Base-by-base conservation (phyloP, 2,329 filamentous ascomycete species). In the Neopestalotiopsis clavispora region DNA sequence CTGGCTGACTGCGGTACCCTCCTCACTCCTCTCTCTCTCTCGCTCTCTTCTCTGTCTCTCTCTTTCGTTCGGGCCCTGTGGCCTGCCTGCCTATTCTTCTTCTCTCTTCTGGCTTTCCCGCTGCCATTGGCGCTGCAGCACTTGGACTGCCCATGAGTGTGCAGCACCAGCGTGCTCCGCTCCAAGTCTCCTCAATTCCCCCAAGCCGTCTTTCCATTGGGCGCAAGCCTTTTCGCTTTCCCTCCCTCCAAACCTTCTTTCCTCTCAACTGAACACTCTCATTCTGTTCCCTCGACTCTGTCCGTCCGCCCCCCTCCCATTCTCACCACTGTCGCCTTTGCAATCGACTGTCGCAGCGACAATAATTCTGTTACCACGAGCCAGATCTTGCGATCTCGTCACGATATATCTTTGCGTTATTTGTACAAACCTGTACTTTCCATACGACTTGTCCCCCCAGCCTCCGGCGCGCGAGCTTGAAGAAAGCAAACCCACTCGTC, bases 381-480 rank as follows among this genome's bases (percentile, higher is more conserved):
- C 42, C 59, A 34, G 17, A 38, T 28, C 45, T 32, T 57, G n/a
- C 28, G 30, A 57, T n/a, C 45, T 49, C n/a, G 34, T 20, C 20
- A 28, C 42, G 20, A 57, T 57, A 30, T 20, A 6, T 12, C 20
- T n/a, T 20, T 20, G 17, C 42, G 28, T 58, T 32, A 38, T 57
- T 28, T 56, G 52, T 38, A 38, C 34, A 38, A 45, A 52, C 23
- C 34, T 52, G 49, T 30, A 32, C 30, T 23, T 49, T 49, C 32
- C 64, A 14, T 12, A 38, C 52, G 68, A 71, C 73, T 74, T 72
- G 72, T 69, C 71, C 74, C 68, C 34, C 10, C 23, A 59, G n/a
- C 40, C 10, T 28, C 69, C 73, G 72, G 74, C 73, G 76, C 76
- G 75, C 75, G 77, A 77, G 72, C 30, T 52, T 68, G 64, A 60